Evolutionary conservation across 306 rosid genomes (phyloP), one percentile per base, ranked within the genome.

Genomic region (Oemleria cerasiformis): DNA sequence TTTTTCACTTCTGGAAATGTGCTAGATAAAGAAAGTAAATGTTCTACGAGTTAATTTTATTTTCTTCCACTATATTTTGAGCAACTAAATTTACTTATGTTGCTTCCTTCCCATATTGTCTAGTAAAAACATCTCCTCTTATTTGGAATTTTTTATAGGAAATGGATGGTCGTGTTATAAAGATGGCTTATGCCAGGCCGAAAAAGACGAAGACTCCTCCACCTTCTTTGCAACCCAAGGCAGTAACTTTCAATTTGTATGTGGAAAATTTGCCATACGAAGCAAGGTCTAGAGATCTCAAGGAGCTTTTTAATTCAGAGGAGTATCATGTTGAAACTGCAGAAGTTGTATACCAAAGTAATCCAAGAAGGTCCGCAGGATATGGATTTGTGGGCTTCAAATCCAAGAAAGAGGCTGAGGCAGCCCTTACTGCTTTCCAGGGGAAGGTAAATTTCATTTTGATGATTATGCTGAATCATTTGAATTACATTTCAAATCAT

Each of bases 361-460:
- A 84, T 85, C 99, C 96, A 0, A 85, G 91, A 78, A 89, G 61
- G 80, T 79, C 97, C 9, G 59, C 91, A 48, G 97, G 97, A 39
- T 91, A 89, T 88, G 99, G 96, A 76, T 91, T 95, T 84, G 96
- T 95, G 65, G 76, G 88, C 75, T 95, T 81, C 89, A 91, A 85
- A 75, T 62, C 90, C 68, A 91, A 88, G 87, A 86, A 85, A 85
- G 85, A 88, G 70, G 99, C 97, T 9, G 86, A 85, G 12, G 88
- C 81, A 53, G 96, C 97, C 60, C 88, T 95, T 80, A 5, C 86
- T 40, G 85, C 77, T 70, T 84, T 84, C 75, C 84, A 91, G 67
- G 93, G 89, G 68, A 95, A 95, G 99, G 97, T 95, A 85, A 65
- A 78, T 73, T 7, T 51, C 21, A 23, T 57, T 58, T 71, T 60